Conservation (phyloP, 1,284 basidiomycete species). For the Cystobasidium slooffiae region DNA sequence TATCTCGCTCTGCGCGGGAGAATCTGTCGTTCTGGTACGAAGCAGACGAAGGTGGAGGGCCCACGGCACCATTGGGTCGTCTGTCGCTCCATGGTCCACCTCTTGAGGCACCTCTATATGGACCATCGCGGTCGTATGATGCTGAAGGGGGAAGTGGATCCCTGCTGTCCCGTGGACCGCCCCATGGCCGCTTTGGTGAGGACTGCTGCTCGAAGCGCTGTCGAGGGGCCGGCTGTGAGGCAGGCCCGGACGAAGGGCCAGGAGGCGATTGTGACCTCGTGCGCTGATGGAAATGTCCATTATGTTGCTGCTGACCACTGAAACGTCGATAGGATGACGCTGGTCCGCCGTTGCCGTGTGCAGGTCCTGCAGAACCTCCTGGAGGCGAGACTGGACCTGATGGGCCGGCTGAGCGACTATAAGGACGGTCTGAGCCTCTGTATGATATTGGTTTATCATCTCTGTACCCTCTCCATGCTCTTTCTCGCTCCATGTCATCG, state of each 20-base stretch:
- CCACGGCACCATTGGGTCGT: not conserved
- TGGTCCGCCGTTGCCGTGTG: not conserved
- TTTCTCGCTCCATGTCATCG: conserved; percentile 4
- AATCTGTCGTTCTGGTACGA: not conserved
- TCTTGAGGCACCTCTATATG: not conserved
- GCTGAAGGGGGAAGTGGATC: not conserved
- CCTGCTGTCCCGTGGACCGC: conserved; percentile 1
- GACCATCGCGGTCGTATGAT: conserved; percentile 7
- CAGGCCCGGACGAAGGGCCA: not conserved
- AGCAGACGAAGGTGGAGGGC: not conserved
- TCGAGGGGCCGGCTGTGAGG: not conserved
- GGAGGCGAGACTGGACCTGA: not conserved
- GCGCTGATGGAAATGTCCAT: not conserved
- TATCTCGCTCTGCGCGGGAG: not conserved
- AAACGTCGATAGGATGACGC: not conserved
- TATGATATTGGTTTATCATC: not conserved
- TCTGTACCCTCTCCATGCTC: not conserved
- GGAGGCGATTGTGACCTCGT: conserved; percentile 15
- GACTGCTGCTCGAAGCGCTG: conserved; percentile 26
- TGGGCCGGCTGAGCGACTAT: not conserved
- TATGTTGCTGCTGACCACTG: not conserved
- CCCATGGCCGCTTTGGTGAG: conserved; percentile 19
- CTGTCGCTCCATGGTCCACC: conserved; percentile 2
- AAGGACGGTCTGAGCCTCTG: not conserved
- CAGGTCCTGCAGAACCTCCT: not conserved